Conservation (phyloP, 495 filamentous ascomycete species). For the Penicillium macrosclerotiorum region DNA sequence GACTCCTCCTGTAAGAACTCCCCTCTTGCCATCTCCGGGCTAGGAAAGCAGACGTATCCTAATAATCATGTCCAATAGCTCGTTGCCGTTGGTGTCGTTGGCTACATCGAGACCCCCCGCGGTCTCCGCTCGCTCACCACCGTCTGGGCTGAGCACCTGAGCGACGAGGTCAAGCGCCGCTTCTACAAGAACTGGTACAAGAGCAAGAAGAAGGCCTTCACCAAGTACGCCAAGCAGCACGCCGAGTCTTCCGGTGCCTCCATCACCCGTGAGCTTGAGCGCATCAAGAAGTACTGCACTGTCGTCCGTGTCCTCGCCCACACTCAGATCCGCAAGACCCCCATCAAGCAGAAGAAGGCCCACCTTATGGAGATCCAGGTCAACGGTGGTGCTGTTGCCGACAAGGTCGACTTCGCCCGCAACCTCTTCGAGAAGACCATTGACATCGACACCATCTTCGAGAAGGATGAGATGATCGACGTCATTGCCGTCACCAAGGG, state of each 20-base stretch:
- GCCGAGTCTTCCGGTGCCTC: slow-evolving; percentile 83
- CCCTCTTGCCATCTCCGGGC: neutral
- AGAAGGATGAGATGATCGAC: slow-evolving; percentile 99
- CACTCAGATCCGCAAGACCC: slow-evolving; percentile 98
- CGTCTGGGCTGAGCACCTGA: slow-evolving; percentile 98
- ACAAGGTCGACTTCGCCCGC: slow-evolving; percentile 95
- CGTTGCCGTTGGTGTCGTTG: slow-evolving; percentile 98
- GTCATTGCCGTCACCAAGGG: slow-evolving; percentile 99
- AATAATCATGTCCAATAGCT: slow-evolving; percentile 58
- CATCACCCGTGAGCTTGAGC: slow-evolving; percentile 94
- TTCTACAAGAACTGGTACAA: slow-evolving; percentile 99
- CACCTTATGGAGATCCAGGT: slow-evolving; percentile 99
- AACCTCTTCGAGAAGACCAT: slow-evolving; percentile 98
- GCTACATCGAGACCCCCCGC: slow-evolving; percentile 99
- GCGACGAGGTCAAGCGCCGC: slow-evolving; percentile 96
- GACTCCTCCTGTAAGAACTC: slow-evolving; percentile 91
- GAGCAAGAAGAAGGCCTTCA: slow-evolving; percentile 99
- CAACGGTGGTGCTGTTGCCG: slow-evolving; percentile 90
- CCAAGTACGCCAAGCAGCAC: slow-evolving; percentile 99
- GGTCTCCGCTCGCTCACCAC: slow-evolving; percentile 99
- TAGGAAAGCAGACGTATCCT: neutral
- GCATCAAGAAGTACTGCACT: slow-evolving; percentile 99
- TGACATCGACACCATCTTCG: slow-evolving; percentile 89
- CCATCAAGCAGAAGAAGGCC: slow-evolving; percentile 99
- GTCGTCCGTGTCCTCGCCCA: slow-evolving; percentile 99